Evolutionary conservation across 768 basidiomycete species (phyloP).

Genomic region (Boletellus ananiceps): DNA sequence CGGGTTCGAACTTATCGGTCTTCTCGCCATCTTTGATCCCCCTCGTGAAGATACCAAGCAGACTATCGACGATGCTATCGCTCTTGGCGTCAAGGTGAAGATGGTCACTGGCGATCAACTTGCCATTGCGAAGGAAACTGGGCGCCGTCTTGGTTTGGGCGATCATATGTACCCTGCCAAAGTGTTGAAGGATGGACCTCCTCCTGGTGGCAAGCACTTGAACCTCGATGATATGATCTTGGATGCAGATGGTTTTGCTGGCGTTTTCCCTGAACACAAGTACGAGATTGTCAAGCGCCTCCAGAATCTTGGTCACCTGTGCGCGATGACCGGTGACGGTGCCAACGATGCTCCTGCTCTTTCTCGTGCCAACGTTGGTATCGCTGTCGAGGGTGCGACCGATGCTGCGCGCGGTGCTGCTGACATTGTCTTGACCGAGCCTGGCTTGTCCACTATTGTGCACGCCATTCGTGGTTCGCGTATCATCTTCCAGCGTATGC

Average conservation of each 20-base stretch:
- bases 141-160: conserved; percentile 94
- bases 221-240: conserved; percentile 97
- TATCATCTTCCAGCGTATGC: conserved; percentile 99
- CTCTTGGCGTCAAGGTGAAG: conserved; percentile 97
- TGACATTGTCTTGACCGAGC: conserved; percentile 96
- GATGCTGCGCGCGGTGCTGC: conserved; percentile 98
- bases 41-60: conserved; percentile 98
- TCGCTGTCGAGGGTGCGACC: conserved; percentile 98
- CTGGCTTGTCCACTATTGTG: conserved; percentile 97
- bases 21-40: conserved; percentile 96
- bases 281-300: conserved; percentile 99
- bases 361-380: conserved; percentile 98
- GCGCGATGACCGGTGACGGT: conserved; percentile 99
- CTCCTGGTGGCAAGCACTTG: conserved; percentile 76
- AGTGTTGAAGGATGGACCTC: conserved; percentile 97
- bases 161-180: conserved; percentile 99
- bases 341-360: conserved; percentile 98
- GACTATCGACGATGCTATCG: conserved; percentile 95
- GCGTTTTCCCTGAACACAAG: conserved; percentile 99
- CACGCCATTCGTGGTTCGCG: conserved; percentile 98
- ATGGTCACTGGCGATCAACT: conserved; percentile 99
- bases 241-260: conserved; percentile 98
- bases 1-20: conserved; percentile 95
- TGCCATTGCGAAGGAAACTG: conserved; percentile 98
- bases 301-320: conserved; percentile 91